Base-by-base conservation (phyloP, 768 basidiomycete genomes). In the Leccinum fibrillosum region DNA sequence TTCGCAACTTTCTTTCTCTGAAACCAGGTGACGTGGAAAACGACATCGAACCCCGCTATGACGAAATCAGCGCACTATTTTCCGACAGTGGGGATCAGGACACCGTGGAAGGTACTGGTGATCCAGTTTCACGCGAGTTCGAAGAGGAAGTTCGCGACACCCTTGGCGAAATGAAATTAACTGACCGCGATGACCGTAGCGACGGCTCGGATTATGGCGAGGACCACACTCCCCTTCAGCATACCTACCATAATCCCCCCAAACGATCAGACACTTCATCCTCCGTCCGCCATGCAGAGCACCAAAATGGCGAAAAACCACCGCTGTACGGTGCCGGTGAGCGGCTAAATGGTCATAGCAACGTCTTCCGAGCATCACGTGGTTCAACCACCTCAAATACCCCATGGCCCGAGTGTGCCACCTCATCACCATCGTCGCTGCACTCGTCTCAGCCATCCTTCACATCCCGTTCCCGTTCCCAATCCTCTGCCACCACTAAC, bases 1-100 rank as follows among this genome's bases (percentile, higher is more conserved):
- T 97, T 42, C 84, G 94, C 54, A 80, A 82, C 54, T 99, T 98
- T 73, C 80, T 98, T 55, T 79, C 90, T 5, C 79, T 89, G 17
- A 90, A 90, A 66, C 86, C 92, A 1, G 97, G 97, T 5, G 94
- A 98, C 66, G 83, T 88, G 12, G 87, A 86, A 61, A 85, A 84
- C 54, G 82, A 85, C 48, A 78, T 83, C 35, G 83, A 85, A 4
- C 78, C 90, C 10, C 81, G 82, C 13, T 77, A 77, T 21, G 76
- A 78, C 54, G 83, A 86, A 68, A 79, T 90, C 49, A 81, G 84
- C 26, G 80, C 81, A 9, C 70, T 89, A 30, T 80, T 80, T 62
- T 68, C 60, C 49, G 60, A 75, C 15, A 61, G 56, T 12, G 65
- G 68, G 49, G 72, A 77, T 26, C 69, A 71, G 34, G 76, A 79